Evolutionary conservation across 2,329 filamentous ascomycete genomes (phyloP).

Genomic region (Exophiala calicioides): DNA sequence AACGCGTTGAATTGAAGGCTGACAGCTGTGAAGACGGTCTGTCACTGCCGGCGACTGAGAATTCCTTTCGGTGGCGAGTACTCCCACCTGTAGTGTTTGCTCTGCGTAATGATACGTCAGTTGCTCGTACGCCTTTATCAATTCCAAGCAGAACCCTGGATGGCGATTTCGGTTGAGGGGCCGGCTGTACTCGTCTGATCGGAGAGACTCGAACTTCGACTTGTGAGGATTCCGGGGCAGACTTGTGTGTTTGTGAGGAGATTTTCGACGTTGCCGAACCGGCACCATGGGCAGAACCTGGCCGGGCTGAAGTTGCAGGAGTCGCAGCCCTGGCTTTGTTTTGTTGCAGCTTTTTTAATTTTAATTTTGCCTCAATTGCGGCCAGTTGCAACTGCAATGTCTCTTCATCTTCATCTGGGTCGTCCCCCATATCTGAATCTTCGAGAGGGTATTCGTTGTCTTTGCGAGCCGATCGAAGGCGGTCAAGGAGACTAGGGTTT

Average conservation of each 20-base stretch:
- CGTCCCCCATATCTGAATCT: constrained; percentile 55
- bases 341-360: constrained; percentile 81
- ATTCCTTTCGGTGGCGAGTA: constrained; percentile 7
- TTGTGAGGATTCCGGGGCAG: constrained; percentile 28
- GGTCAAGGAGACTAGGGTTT: constrained; percentile 42
- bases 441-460: constrained; percentile 24
- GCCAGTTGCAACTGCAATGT: constrained; percentile 81
- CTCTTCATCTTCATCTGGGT: constrained; percentile 83
- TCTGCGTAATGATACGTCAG: constrained; percentile 80
- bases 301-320: constrained; percentile 16
- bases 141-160: constrained; percentile 80
- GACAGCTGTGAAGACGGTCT: constrained; percentile 28
- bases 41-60: constrained; percentile 1
- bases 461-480: constrained; percentile 33
- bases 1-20: constrained; percentile 30
- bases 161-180: constrained; percentile 68
- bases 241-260: constrained; percentile 23
- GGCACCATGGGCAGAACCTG: constrained; percentile 30
- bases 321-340: constrained; percentile 50
- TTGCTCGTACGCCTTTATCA: constrained; percentile 79
- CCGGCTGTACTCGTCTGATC: constrained; percentile 51
- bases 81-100: constrained; percentile 43
- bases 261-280: constrained; percentile 26
- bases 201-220: constrained; percentile 80
- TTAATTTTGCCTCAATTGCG: constrained; percentile 84